Conservation (phyloP, 2,329 filamentous ascomycete genomes). For the Leptographium lundbergii region DNA sequence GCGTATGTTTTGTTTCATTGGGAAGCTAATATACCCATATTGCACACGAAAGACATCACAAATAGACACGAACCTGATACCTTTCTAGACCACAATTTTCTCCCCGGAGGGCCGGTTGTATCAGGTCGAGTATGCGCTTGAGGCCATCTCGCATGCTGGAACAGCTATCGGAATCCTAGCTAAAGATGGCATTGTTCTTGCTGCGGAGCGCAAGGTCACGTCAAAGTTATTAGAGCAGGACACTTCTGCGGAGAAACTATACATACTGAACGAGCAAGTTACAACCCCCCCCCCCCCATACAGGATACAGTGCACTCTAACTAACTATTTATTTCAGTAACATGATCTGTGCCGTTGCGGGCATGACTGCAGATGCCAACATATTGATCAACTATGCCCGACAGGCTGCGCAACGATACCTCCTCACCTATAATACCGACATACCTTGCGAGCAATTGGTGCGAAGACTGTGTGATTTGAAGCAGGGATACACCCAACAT, state of each 20-base stretch:
- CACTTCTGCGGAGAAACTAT: conserved; percentile 98
- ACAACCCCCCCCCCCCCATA: not conserved
- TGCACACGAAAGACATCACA: not conserved
- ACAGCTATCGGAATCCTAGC: conserved; percentile 94
- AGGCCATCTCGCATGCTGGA: conserved; percentile 96
- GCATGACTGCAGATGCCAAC: conserved; percentile 98
- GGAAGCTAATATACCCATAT: not conserved
- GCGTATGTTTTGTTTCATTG: conserved; percentile 46
- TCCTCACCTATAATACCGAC: conserved; percentile 98
- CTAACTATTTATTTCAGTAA: conserved; percentile 49
- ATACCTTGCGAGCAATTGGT: conserved; percentile 99
- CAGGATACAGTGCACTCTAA: too few species aligned
- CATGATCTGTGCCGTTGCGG: conserved; percentile 98
- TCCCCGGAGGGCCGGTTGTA: conserved; percentile 96
- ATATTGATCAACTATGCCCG: conserved; percentile 99
- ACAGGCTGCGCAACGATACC: conserved; percentile 91
- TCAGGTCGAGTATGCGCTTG: conserved; percentile 97
- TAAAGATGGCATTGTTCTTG: conserved; percentile 95
- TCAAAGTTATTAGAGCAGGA: conserved; percentile 99
- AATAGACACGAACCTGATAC: conserved; percentile 3
- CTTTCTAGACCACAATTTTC: conserved; percentile 87
- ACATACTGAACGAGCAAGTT: conserved; percentile 91
- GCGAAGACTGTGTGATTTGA: conserved; percentile 88
- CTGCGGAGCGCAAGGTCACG: conserved; percentile 96
- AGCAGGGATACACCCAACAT: conserved; percentile 98